A percentile compares a stretch with the other conserved stretches of the same genome.
These are phyloP conservation scores for Diaporthe humulicola DNA, from an alignment of 2,329 filamentous ascomycete genomes.

Conservation along the genomic window DNA sequence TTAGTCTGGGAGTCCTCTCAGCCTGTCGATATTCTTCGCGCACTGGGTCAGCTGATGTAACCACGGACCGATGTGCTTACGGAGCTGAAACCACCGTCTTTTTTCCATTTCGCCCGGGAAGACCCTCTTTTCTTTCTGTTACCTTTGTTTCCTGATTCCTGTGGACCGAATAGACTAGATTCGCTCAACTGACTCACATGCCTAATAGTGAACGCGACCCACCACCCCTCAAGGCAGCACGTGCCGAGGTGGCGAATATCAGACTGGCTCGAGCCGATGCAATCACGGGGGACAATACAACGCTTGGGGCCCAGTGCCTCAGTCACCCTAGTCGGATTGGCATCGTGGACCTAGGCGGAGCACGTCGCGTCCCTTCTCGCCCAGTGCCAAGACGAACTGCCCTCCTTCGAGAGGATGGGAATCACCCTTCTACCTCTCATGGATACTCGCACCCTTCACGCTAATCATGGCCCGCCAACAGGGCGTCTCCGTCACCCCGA, in stretches of 20 bases:
- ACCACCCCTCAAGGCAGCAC: background rate
- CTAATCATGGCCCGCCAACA: background rate
- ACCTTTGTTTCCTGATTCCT: background rate
- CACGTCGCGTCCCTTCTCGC: background rate
- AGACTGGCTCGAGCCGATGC: background rate
- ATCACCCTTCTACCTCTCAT: background rate
- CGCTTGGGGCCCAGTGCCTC: background rate
- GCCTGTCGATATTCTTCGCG: background rate
- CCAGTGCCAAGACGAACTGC: background rate
- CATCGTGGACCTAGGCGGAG: background rate
- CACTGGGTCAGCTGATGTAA: slow-evolving; percentile 7
- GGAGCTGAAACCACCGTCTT: slow-evolving; percentile 8
- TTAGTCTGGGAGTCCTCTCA: background rate
- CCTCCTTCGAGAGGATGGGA: background rate
- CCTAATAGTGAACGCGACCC: background rate
- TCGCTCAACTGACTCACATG: background rate
- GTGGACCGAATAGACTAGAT: background rate
- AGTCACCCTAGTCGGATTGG: slow-evolving; percentile 1
- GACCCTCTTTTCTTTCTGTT: background rate
- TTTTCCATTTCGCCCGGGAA: background rate
- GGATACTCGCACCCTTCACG: background rate
- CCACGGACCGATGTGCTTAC: background rate
- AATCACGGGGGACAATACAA: background rate
- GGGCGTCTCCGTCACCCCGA: background rate
- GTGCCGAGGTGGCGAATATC: slow-evolving; percentile 14